A percentile compares a stretch with the other conserved stretches of the same genome.
Conservation (phyloP, 164 flowering plant genomes). For the Taxillus chinensis region DNA sequence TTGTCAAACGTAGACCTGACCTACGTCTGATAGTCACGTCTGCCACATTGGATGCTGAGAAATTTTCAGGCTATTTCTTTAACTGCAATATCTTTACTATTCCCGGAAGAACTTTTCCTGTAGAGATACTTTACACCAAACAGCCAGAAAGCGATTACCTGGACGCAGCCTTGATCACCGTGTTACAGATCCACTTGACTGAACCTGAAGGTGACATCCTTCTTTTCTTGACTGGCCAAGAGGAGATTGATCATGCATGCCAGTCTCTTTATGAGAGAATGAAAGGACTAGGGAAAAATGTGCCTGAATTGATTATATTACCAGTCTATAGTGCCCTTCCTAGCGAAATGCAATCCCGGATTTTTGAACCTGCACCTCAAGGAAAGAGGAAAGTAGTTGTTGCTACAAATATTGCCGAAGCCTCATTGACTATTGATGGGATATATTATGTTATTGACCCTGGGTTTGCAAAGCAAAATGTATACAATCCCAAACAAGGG, state of each 20-base stretch:
- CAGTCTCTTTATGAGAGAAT: slow-evolving; percentile 4
- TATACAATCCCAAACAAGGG: slow-evolving; percentile 3
- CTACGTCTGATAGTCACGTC: neutral
- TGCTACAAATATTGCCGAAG: slow-evolving; percentile 3
- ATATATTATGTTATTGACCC: slow-evolving; percentile 3
- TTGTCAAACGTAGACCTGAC: slow-evolving; percentile 3
- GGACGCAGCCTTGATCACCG: slow-evolving; percentile 1
- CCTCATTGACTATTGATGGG: slow-evolving; percentile 2
- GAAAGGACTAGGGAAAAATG: slow-evolving; percentile 5
- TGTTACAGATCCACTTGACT: slow-evolving; percentile 3
- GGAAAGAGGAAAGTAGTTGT: slow-evolving; percentile 5
- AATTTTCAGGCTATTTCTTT: slow-evolving; percentile 2
- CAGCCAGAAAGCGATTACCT: slow-evolving; percentile 5
- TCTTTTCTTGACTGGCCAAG: slow-evolving; percentile 3
- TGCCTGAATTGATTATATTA: slow-evolving; percentile 3
- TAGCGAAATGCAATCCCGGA: slow-evolving; percentile 2
- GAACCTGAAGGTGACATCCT: slow-evolving; percentile 5
- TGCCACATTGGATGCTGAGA: slow-evolving; percentile 4
- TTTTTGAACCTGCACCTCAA: slow-evolving; percentile 1
- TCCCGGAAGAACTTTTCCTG: slow-evolving; percentile 3
- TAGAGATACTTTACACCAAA: slow-evolving; percentile 4
- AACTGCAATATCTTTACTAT: slow-evolving; percentile 2
- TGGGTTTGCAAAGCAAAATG: slow-evolving; percentile 2
- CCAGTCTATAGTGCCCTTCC: slow-evolving; percentile 4
- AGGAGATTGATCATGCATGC: slow-evolving; percentile 3